These are phyloP conservation scores for Cyclanthera cordifolia DNA, from an alignment of 306 rosid species.

Conservation along the genomic window DNA sequence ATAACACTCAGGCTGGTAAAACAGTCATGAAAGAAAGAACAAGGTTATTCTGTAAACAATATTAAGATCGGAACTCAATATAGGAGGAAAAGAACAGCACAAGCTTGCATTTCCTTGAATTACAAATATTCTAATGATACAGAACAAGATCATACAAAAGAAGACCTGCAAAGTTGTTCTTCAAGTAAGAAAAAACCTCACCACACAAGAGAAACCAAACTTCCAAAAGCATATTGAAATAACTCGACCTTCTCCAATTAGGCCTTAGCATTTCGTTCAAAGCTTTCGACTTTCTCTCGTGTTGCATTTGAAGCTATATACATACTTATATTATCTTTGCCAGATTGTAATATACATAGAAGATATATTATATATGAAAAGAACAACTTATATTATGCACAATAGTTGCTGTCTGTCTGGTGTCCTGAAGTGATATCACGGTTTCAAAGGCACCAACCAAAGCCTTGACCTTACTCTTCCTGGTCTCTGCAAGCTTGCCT, in stretches of 20 bases:
- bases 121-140: too few species aligned
- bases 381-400: conserved; percentile 3
- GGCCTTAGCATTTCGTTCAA: background rate
- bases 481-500: too few species aligned
- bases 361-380: background rate
- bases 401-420: conserved; percentile 14
- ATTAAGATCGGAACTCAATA: background rate
- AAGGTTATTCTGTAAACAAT: background rate
- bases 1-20: background rate
- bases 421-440: conserved; percentile 52
- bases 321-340: too few species aligned
- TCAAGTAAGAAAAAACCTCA: background rate
- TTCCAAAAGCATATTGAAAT: background rate
- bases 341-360: conserved; percentile 1
- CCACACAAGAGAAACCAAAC: background rate
- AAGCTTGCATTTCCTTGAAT: background rate
- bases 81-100: background rate
- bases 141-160: too few species aligned
- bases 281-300: background rate
- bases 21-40: background rate
- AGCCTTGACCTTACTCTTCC: too few species aligned
- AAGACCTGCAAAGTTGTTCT: background rate
- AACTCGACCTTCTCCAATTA: background rate
- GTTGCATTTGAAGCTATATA: conserved; percentile 7
- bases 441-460: too few species aligned